phyloP scores from a whole-genome alignment of 1,139 yeast species.

The Yamadazyma dushanensis region DNA sequence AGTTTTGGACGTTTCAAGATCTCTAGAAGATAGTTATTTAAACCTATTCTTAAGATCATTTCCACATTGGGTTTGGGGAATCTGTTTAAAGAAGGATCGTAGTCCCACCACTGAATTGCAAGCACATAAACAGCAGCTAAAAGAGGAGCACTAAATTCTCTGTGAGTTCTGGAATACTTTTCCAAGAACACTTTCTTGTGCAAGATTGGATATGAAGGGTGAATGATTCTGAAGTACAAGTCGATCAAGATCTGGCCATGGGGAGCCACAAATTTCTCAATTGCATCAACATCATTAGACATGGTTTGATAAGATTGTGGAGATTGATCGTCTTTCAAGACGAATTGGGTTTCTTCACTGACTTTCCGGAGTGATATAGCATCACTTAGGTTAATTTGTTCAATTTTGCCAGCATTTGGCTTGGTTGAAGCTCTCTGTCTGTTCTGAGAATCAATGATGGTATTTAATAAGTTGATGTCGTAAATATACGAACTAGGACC shows the following conservation, averaged over 20 bases:
- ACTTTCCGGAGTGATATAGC: conserved; percentile 66
- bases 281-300: conserved; percentile 68
- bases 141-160: conserved; percentile 76
- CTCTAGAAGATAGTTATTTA: conserved; percentile 64
- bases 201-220: conserved; percentile 75
- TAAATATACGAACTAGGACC: conserved; percentile 71
- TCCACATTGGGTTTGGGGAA: conserved; percentile 68
- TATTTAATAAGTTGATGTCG: conserved; percentile 57
- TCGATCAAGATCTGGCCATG: conserved; percentile 74
- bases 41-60: conserved; percentile 43
- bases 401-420: conserved; percentile 39
- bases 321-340: conserved; percentile 70
- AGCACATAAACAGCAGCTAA: conserved; percentile 74
- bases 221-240: conserved; percentile 70
- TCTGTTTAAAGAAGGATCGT: conserved; percentile 65
- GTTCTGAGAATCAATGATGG: conserved; percentile 48
- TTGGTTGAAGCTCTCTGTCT: conserved; percentile 12
- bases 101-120: conserved; percentile 85
- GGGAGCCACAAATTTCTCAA: conserved; percentile 72
- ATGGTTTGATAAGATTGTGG: conserved; percentile 61
- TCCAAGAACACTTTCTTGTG: conserved; percentile 77
- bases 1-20: conserved; percentile 72
- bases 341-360: conserved; percentile 62
- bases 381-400: conserved; percentile 62
- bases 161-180: conserved; percentile 71